Evolutionary conservation across 495 filamentous ascomycete genomes (phyloP), one percentile per base, ranked within the genome.

Genomic region (Neurospora discreta): DNA sequence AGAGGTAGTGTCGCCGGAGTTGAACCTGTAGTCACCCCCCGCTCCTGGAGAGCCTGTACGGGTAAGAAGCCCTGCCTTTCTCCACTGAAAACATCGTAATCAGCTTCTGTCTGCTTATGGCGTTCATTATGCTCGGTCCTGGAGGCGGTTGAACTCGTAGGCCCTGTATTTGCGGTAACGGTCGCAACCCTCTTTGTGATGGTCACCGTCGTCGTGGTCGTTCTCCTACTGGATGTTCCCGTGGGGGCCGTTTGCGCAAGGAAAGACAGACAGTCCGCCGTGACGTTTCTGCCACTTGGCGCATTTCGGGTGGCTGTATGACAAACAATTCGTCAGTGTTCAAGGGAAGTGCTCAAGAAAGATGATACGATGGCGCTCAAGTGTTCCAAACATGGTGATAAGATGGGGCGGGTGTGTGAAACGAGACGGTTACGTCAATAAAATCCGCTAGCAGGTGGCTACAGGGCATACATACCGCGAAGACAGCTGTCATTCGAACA

Each of bases 201-300:
- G 8, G 73, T 70, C 41, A 71, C 42, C 4, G 76, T 72, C 7
- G 71, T 71, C 8, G 76, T 76, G 2, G 72, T 52, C 6, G 73
- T 76, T 33, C 71, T 76, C 2, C 13, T 10, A 30, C 26, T 42
- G 26, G 4, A 23, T 70, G 18, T 42, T 40, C 15, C 23, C 11
- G 11, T 40, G 18, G 15, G 23, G 39, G 11, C 3, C 65, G 3
- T 26, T 18, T 68, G 39, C 52, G 11, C 33, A 11, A 43, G 20
- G 68, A 78, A 79, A 8, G 74, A 77, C 8, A 73, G n/a, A 67
- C 79, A 80, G 69, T 79, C 79, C 2, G 72, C 76, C 15, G 74
- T 74, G 39, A 71, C 74, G 58, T 77, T 75, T 44, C 69, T 74
- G 1, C 73, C 72, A 13, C 69, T 71, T 3, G 69, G 68, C 11